Conservation (phyloP, 2,329 filamentous ascomycete species). For the Neonectria punicea region DNA sequence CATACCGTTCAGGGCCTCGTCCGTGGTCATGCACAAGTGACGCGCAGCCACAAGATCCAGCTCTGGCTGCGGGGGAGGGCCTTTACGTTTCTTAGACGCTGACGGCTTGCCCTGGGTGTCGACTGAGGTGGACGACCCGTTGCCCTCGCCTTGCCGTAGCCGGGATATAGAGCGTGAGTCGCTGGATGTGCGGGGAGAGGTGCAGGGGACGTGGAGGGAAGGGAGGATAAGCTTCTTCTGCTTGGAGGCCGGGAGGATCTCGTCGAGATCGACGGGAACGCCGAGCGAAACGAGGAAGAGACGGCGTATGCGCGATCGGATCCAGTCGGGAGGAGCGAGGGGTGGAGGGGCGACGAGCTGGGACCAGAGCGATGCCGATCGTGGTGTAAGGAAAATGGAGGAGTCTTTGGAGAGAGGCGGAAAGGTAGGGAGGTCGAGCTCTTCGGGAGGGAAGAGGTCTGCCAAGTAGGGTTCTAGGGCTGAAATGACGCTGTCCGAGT, state of each 20-base stretch:
- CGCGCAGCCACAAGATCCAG: slow-evolving; percentile 83
- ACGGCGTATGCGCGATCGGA: slow-evolving; percentile 91
- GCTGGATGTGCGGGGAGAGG: slow-evolving; percentile 64
- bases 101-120: slow-evolving; percentile 67
- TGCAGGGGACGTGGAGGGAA: slow-evolving; percentile 78
- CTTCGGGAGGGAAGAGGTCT: slow-evolving; percentile 70
- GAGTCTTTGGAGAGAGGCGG: slow-evolving; percentile 64
- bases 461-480: slow-evolving; percentile 74
- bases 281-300: slow-evolving; percentile 96
- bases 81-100: slow-evolving; percentile 59
- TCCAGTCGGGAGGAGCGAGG: slow-evolving; percentile 96
- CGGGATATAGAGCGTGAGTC: slow-evolving; percentile 62
- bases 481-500: slow-evolving; percentile 68
- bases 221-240: slow-evolving; percentile 97
- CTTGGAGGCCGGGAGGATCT: slow-evolving; percentile 95
- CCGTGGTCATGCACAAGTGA: slow-evolving; percentile 84
- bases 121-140: slow-evolving; percentile 67
- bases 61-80: slow-evolving; percentile 75
- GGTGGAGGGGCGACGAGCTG: slow-evolving; percentile 95
- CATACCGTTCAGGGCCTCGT: slow-evolving; percentile 82
- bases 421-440: slow-evolving; percentile 61
- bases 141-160: slow-evolving; percentile 59
- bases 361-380: slow-evolving; percentile 92
- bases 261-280: slow-evolving; percentile 95
- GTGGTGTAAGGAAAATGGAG: slow-evolving; percentile 82